A percentile compares a stretch with the other conserved stretches of the same genome.
Evolutionary conservation across 441 rosid species (phyloP).

Genomic region (Aquilaria agallochum): DNA sequence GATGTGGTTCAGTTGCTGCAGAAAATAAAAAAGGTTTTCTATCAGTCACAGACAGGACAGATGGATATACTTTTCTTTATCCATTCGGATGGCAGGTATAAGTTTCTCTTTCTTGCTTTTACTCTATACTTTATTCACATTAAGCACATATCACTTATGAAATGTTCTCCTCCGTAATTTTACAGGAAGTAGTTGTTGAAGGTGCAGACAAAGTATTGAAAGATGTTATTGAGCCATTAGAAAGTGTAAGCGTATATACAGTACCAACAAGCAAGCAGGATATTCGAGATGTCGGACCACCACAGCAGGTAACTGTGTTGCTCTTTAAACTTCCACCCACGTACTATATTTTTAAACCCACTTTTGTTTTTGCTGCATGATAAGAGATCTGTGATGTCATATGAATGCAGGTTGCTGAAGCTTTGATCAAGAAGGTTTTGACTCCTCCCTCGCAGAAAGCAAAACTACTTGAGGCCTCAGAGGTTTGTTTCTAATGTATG

Average conservation of each 20-base stretch:
- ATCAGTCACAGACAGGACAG: conserved; percentile 61
- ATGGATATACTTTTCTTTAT: conserved; percentile 73
- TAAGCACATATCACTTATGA: background rate
- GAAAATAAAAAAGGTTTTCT: conserved; percentile 75
- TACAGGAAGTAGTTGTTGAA: conserved; percentile 77
- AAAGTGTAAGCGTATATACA: conserved; percentile 71
- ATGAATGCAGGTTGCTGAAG: conserved; percentile 69
- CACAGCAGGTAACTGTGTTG: conserved; percentile 53
- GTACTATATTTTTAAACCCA: too few species aligned
- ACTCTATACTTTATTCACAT: background rate
- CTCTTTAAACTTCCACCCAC: too few species aligned
- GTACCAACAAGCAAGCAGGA: conserved; percentile 66
- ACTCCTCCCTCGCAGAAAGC: conserved; percentile 87
- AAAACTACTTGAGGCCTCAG: conserved; percentile 57
- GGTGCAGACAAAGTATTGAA: conserved; percentile 94
- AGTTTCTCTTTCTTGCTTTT: background rate
- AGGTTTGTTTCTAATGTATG: conserved; percentile 40
- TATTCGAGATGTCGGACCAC: conserved; percentile 79
- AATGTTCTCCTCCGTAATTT: conserved; percentile 13
- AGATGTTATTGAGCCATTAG: conserved; percentile 92
- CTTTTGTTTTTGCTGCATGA: too few species aligned
- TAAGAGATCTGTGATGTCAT: background rate
- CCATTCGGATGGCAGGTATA: conserved; percentile 97
- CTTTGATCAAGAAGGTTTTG: conserved; percentile 64
- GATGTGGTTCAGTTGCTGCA: conserved; percentile 99